Percentiles rank a stretch among this genome's conserved stretches.
These are phyloP conservation scores for Cucumis sativus DNA, from an alignment of 306 rosid genomes.

Conservation along the genomic window DNA sequence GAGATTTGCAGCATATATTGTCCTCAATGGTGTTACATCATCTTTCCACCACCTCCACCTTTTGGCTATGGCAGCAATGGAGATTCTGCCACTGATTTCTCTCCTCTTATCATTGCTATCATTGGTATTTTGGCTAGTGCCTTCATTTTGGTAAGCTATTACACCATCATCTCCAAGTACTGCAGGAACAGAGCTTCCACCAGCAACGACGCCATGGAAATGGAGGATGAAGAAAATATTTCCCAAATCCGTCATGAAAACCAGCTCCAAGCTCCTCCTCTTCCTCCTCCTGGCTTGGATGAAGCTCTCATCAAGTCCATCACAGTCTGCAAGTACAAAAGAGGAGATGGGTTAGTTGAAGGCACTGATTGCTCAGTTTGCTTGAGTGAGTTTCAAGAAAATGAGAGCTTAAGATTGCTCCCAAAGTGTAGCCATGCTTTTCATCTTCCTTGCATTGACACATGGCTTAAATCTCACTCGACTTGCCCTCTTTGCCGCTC, in stretches of 20 bases:
- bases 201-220: not conserved
- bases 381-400: constrained; percentile 56
- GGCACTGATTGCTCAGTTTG: constrained; percentile 74
- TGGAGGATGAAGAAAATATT: constrained; percentile 10
- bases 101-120: constrained; percentile 61
- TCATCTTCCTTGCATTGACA: constrained; percentile 70
- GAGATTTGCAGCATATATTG: constrained; percentile 68
- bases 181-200: constrained; percentile 21
- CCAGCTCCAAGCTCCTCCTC: constrained; percentile 14
- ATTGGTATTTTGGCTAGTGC: constrained; percentile 60
- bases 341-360: constrained; percentile 31
- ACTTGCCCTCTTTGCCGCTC: constrained; percentile 73
- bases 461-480: constrained; percentile 60
- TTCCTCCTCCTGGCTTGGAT: constrained; percentile 31
- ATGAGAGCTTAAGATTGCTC: constrained; percentile 48
- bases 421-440: constrained; percentile 75
- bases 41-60: constrained; percentile 69
- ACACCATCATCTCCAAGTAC: constrained; percentile 46
- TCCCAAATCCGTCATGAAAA: constrained; percentile 8
- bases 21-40: constrained; percentile 65
- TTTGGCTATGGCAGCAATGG: constrained; percentile 3
- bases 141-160: constrained; percentile 47
- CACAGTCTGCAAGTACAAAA: constrained; percentile 39
- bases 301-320: constrained; percentile 47
- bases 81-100: constrained; percentile 29